Conservation (phyloP, 2,329 filamentous ascomycete genomes). For the Byssoonygena ceratinophila region DNA sequence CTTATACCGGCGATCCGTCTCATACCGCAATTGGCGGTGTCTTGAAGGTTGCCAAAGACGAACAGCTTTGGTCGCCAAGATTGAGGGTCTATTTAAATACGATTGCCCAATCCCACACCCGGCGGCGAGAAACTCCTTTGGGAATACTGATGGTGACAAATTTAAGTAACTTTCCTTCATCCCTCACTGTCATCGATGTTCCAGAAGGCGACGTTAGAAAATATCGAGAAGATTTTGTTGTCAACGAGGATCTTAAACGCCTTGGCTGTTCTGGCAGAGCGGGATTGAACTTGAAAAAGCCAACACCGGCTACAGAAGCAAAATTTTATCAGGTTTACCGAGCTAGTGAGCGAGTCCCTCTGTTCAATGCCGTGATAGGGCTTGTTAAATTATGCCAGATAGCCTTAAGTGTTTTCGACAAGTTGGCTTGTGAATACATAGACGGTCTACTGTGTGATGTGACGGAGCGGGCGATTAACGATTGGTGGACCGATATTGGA, state of each 20-base stretch:
- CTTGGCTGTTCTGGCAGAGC: constrained; percentile 84
- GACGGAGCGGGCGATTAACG: constrained; percentile 76
- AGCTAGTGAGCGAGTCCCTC: constrained; percentile 68
- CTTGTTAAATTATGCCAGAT: constrained; percentile 85
- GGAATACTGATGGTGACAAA: constrained; percentile 92
- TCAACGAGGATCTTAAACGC: constrained; percentile 89
- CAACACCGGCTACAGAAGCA: constrained; percentile 69
- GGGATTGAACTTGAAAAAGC: constrained; percentile 67
- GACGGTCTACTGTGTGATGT: constrained; percentile 89
- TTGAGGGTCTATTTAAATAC: constrained; percentile 77
- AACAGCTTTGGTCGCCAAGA: constrained; percentile 65
- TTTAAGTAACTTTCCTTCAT: constrained; percentile 80
- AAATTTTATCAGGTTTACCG: constrained; percentile 90
- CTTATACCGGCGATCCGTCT: constrained; percentile 76
- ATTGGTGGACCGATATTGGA: constrained; percentile 95
- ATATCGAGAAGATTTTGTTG: constrained; percentile 73
- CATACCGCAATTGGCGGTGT: constrained; percentile 72
- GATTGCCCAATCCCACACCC: constrained; percentile 72
- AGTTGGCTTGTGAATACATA: constrained; percentile 75
- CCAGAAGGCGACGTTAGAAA: constrained; percentile 74
- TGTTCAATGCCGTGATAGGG: constrained; percentile 71
- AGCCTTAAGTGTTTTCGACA: constrained; percentile 76
- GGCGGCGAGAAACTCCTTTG: constrained; percentile 67
- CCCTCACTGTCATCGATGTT: constrained; percentile 80
- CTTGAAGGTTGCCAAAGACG: constrained; percentile 69